Percentiles rank a stretch among this genome's conserved stretches.
phyloP scores from a whole-genome alignment of 257 asterid species.

The Lavandula angustifolia region DNA sequence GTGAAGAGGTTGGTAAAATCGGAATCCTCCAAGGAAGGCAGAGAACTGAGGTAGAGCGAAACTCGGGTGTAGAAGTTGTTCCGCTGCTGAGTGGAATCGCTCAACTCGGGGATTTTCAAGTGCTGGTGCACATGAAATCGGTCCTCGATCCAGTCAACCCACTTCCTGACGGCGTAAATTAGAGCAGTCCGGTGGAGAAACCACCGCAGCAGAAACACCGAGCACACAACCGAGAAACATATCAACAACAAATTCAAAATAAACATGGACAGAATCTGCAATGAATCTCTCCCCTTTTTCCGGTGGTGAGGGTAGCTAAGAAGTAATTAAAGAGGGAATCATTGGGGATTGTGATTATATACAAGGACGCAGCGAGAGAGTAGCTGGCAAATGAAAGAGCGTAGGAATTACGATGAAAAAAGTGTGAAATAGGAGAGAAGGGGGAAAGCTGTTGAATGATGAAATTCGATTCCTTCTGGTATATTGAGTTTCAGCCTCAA shows the following conservation, averaged over 20 bases:
- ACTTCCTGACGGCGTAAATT: slow-evolving; percentile 50
- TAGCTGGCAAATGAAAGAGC: slow-evolving; percentile 12
- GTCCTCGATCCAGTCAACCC: slow-evolving; percentile 56
- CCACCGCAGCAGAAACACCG: slow-evolving; percentile 43
- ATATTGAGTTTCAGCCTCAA: background rate
- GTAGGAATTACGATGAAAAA: background rate
- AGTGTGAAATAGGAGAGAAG: background rate
- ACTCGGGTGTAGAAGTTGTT: slow-evolving; percentile 56
- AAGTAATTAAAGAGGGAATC: background rate
- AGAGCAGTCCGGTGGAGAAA: slow-evolving; percentile 68
- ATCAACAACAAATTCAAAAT: slow-evolving; percentile 31
- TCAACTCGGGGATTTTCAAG: slow-evolving; percentile 57
- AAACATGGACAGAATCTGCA: slow-evolving; percentile 35
- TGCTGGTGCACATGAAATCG: slow-evolving; percentile 68
- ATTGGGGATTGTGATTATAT: background rate
- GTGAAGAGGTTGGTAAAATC: slow-evolving; percentile 61
- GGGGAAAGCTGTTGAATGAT: no score
- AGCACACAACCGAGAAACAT: slow-evolving; percentile 27
- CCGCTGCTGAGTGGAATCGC: slow-evolving; percentile 55
- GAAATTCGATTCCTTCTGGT: slow-evolving; percentile 20
- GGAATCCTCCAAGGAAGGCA: slow-evolving; percentile 58
- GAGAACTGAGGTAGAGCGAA: slow-evolving; percentile 50
- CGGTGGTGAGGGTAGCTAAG: background rate
- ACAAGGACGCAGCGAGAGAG: background rate
- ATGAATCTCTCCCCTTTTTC: background rate